Conservation (phyloP, 2,329 filamentous ascomycete genomes). For the Helminthosporium solani region DNA sequence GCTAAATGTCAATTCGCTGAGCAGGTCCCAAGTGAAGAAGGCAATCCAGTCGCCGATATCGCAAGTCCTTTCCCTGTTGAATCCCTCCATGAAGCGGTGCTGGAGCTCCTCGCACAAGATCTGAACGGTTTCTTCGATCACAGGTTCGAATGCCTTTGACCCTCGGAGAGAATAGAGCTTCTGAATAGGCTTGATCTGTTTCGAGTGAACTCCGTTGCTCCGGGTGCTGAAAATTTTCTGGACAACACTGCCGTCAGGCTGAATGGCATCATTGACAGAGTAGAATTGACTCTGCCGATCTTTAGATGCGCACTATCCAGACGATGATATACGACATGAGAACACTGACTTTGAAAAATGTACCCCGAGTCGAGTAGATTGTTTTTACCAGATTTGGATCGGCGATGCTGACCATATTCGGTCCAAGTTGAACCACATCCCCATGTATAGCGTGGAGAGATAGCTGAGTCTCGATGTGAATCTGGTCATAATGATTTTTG, state of each 20-base stretch:
- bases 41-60: slow-evolving; percentile 37
- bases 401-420: slow-evolving; percentile 32
- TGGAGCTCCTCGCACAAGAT: slow-evolving; percentile 27
- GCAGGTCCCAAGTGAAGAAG: slow-evolving; percentile 33
- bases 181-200: slow-evolving; percentile 27
- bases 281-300: slow-evolving; percentile 33
- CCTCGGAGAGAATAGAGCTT: slow-evolving; percentile 31
- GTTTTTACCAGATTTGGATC: slow-evolving; percentile 34
- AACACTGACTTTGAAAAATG: slow-evolving; percentile 29
- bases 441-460: slow-evolving; percentile 32
- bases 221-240: slow-evolving; percentile 37
- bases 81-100: slow-evolving; percentile 25
- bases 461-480: slow-evolving; percentile 33
- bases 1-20: slow-evolving; percentile 46
- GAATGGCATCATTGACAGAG: slow-evolving; percentile 35
- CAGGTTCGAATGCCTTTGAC: slow-evolving; percentile 26
- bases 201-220: slow-evolving; percentile 31
- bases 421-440: slow-evolving; percentile 31
- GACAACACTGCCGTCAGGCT: slow-evolving; percentile 27
- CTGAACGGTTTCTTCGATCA: slow-evolving; percentile 27
- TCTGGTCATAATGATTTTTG: slow-evolving; percentile 27
- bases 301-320: background rate
- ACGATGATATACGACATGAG: background rate
- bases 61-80: slow-evolving; percentile 26
- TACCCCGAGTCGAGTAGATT: slow-evolving; percentile 36